These are phyloP conservation scores for Yamadazyma pseudoaaseri DNA, from an alignment of 1,139 yeast genomes.

Conservation along the genomic window DNA sequence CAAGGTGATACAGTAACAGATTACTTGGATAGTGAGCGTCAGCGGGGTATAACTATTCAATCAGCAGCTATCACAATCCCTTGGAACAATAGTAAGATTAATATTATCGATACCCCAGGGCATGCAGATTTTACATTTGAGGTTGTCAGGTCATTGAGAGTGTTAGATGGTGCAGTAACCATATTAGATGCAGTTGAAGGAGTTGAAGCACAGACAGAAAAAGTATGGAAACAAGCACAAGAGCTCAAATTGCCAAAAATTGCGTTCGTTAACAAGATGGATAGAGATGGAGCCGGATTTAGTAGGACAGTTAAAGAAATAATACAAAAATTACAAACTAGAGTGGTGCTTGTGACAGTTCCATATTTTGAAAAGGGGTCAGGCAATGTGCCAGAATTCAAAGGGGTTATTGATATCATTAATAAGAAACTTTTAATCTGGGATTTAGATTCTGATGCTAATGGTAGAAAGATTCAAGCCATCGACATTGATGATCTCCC, in stretches of 20 bases:
- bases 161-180: constrained; percentile 90
- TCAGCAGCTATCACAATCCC: constrained; percentile 93
- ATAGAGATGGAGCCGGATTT: constrained; percentile 92
- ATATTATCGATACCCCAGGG: constrained; percentile 95
- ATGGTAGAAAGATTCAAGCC: constrained; percentile 58
- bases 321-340: constrained; percentile 71
- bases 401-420: constrained; percentile 83
- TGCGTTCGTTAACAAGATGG: constrained; percentile 91
- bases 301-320: constrained; percentile 87
- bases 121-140: constrained; percentile 98
- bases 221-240: constrained; percentile 89
- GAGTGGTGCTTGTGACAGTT: constrained; percentile 72
- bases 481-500: constrained; percentile 36
- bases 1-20: constrained; percentile 97
- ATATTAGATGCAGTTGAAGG: constrained; percentile 96
- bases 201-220: constrained; percentile 96
- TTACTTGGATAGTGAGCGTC: constrained; percentile 84
- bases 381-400: constrained; percentile 48
- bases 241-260: constrained; percentile 68
- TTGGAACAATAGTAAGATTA: constrained; percentile 77
- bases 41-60: constrained; percentile 93
- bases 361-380: constrained; percentile 60
- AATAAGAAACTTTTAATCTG: constrained; percentile 66
- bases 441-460: constrained; percentile 45
- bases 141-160: constrained; percentile 84